Evolutionary conservation across 192 early-diverging fungal species (phyloP), one percentile per base, ranked within the genome.

Genomic region (Entrophospora sp.): DNA sequence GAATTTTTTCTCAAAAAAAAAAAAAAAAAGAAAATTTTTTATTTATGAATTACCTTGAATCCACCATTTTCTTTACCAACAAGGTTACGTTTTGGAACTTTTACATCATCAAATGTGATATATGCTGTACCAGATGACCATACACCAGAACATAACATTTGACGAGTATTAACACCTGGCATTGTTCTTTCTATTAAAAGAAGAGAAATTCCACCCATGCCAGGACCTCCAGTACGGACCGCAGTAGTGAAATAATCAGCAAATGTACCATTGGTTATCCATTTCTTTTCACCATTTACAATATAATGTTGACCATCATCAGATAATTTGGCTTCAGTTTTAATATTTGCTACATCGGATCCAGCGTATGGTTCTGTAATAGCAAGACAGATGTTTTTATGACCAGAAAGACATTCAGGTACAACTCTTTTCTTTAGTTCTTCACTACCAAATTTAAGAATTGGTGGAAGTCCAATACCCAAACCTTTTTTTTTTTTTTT

Each of bases 231-330:
- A 5, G 91, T 93, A 20, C 90, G 82, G 64, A 81, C 80, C 28
- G 91, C 91, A 5, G 85, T 79, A 5, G 89, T 92, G 64, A 93
- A 93, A 74, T 85, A 92, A 62, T 92, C 88, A 13, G 89, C 85
- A 77, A 85, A 93, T 13, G 80, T 78, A 66, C 91, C 89, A 72
- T 88, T 91, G n/a, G 88, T 89, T 55, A 87, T 80, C 87, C 87
- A 93, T 70, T 87, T 90, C 81, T 92, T 92, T 67, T 92, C 90
- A 7, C 90, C 90, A 59, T 92, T 92, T 48, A 89, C 83, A 36
- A 91, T 77, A 68, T 82, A 92, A 48, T 80, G 72, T 69, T 89
- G 79, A 6, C 89, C 91, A 63, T 85, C 83, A 28, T 83, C 76
- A 28, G 77, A 66, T 66, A 81, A 73, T 60, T 82, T 85, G 27